Conservation (phyloP, 345 rosid genomes). For the Rhizophora apiculata region DNA sequence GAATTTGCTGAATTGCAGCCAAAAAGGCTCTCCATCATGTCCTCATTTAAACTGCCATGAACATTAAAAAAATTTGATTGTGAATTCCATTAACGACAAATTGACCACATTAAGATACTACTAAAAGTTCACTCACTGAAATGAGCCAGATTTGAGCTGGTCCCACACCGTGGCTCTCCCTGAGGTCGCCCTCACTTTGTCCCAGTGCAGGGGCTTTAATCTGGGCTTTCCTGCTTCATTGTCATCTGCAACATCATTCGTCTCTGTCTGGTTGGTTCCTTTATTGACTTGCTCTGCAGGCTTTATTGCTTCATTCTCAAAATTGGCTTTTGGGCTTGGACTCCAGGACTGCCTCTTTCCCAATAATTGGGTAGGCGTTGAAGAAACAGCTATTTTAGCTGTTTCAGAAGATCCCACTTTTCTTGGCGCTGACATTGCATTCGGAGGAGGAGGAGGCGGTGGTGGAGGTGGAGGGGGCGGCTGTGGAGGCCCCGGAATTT, state of each 20-base stretch:
- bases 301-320: slow-evolving; percentile 25
- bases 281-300: slow-evolving; percentile 32
- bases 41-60: slow-evolving; percentile 74
- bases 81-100: neutral
- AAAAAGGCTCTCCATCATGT: slow-evolving; percentile 92
- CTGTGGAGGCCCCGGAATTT: slow-evolving; percentile 36
- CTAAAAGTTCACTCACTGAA: slow-evolving; percentile 60
- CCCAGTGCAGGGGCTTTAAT: slow-evolving; percentile 95
- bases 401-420: slow-evolving; percentile 35
- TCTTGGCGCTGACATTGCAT: slow-evolving; percentile 26
- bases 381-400: slow-evolving; percentile 20
- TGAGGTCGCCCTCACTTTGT: slow-evolving; percentile 94
- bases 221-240: slow-evolving; percentile 70
- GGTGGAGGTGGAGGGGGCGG: slow-evolving; percentile 54
- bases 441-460: slow-evolving; percentile 41
- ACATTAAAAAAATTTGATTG: slow-evolving; percentile 4
- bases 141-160: slow-evolving; percentile 91
- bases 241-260: slow-evolving; percentile 51
- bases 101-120: neutral
- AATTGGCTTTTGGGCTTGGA: slow-evolving; percentile 40
- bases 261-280: slow-evolving; percentile 45
- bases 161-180: slow-evolving; percentile 99
- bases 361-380: slow-evolving; percentile 28
- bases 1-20: slow-evolving; percentile 74
- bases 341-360: slow-evolving; percentile 35